Percentiles rank a stretch among this genome's conserved stretches.
Evolutionary conservation across 2,329 filamentous ascomycete genomes (phyloP).

Genomic region (Colletotrichum somersetense): DNA sequence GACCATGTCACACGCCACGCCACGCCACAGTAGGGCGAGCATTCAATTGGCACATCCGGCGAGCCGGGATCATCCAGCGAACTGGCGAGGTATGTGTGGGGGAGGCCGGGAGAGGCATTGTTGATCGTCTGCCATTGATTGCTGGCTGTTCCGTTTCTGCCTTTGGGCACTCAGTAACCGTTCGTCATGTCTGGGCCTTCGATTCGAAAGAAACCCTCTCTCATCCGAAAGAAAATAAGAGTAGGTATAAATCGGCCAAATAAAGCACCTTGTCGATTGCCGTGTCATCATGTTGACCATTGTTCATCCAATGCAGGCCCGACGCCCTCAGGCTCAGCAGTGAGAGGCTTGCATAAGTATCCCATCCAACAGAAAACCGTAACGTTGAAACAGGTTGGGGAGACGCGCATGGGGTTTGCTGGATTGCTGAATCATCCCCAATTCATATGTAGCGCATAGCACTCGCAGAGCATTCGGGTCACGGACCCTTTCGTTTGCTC

Average conservation of each 20-base stretch:
- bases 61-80: constrained; percentile 8
- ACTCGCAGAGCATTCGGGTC: neutral
- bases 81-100: constrained; percentile 9
- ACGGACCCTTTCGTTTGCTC: constrained; percentile 1
- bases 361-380: constrained; percentile 22
- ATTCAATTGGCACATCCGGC: constrained; percentile 20
- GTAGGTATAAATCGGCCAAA: neutral
- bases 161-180: neutral
- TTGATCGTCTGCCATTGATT: neutral
- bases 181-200: neutral
- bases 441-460: constrained; percentile 7
- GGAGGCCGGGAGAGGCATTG: neutral
- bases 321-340: constrained; percentile 11
- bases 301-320: neutral
- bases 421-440: constrained; percentile 8
- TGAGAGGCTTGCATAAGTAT: neutral
- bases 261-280: too few relatives aligned
- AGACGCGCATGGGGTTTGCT: constrained; percentile 16
- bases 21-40: constrained; percentile 17
- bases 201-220: neutral
- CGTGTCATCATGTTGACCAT: neutral
- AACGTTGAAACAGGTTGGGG: constrained; percentile 17
- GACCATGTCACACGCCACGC: constrained; percentile 7
- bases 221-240: neutral
- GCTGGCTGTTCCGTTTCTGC: neutral